Base-by-base conservation (phyloP, 2,329 filamentous ascomycete genomes). In the Trichoderma koningiopsis region DNA sequence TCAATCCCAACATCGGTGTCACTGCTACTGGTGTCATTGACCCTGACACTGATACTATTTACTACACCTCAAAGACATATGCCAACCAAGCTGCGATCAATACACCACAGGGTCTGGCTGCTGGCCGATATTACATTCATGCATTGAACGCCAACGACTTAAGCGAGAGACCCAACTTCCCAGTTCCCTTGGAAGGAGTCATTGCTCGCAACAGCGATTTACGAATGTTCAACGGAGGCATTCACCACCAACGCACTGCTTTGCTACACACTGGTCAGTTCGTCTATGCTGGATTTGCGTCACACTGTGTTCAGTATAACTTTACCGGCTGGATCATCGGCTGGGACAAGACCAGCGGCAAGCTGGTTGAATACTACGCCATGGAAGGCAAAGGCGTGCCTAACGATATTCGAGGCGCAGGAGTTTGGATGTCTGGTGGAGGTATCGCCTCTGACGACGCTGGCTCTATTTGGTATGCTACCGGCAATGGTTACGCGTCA, bases 281-380 rank as follows among this genome's bases (percentile, higher is more conserved):
- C 55, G 77, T 88, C 6, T 86, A 87, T 66, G 84, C 81, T 0
- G 85, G 80, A 0, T 87, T 88, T 70, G 86, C 84, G 0, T 86
- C 84, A 11, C 83, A 87, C 70, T 88, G 86, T 61, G 86, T 86
- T 29, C 80, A 84, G 68, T 88, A 83, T 74, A 86, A 88, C 73
- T 87, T 87, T 71, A 86, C 85, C 1, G 84, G 85, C 29, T 83
- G 82, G 78, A 77, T 87, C 52, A 79, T 87, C 52, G 83, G 84
- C 4, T 81, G 83, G 73, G 80, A 85, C 74, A 82, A 83, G 69
- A 80, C 78, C 0, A 78, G 76, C 0, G 79, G 79, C 16, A 72
- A 77, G 24, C 71, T 79, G 33, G 79, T 82, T 22, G 80, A 81
- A 72, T 73, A 73, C 5, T 85, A 78, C 72, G 79, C 83, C 1